Evolutionary conservation across 2,329 filamentous ascomycete genomes (phyloP).

Genomic region (Escovopsis weberi): DNA sequence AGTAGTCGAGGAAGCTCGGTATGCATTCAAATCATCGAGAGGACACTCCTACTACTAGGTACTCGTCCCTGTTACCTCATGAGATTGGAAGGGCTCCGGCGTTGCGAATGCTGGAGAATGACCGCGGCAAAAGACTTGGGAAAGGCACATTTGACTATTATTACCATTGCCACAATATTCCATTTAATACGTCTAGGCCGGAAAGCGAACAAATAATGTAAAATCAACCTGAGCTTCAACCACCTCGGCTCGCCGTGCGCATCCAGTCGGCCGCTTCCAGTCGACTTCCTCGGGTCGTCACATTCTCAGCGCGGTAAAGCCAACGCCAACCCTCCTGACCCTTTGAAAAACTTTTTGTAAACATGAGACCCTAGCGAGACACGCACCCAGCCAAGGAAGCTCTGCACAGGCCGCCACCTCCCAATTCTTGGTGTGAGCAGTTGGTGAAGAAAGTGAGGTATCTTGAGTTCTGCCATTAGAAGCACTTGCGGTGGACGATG

Average conservation of each 20-base stretch:
- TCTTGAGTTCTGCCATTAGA: slow-evolving; percentile 52
- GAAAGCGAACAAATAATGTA: slow-evolving; percentile 36
- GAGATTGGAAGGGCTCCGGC: no score
- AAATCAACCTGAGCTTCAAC: slow-evolving; percentile 41
- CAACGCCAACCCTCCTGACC: slow-evolving; percentile 37
- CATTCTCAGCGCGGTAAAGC: slow-evolving; percentile 32
- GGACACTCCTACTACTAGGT: no score
- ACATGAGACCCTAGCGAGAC: slow-evolving; percentile 38
- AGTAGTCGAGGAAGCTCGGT: no score
- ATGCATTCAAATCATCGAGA: no score
- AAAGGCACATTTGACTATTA: background rate
- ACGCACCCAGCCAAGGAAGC: slow-evolving; percentile 30
- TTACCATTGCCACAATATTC: slow-evolving; percentile 13
- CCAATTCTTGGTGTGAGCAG: slow-evolving; percentile 27
- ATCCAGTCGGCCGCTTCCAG: slow-evolving; percentile 31
- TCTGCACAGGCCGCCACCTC: slow-evolving; percentile 29
- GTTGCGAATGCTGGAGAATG: no score
- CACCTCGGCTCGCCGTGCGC: slow-evolving; percentile 31
- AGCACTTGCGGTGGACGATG: slow-evolving; percentile 99
- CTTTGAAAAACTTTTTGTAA: slow-evolving; percentile 43
- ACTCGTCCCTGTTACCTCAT: no score
- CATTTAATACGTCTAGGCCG: slow-evolving; percentile 20
- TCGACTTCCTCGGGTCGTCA: slow-evolving; percentile 27
- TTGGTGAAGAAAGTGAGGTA: slow-evolving; percentile 19
- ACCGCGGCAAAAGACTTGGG: background rate